Evolutionary conservation across 371 early-diverging fungal species (phyloP).

Genomic region (Mortierella sp.): DNA sequence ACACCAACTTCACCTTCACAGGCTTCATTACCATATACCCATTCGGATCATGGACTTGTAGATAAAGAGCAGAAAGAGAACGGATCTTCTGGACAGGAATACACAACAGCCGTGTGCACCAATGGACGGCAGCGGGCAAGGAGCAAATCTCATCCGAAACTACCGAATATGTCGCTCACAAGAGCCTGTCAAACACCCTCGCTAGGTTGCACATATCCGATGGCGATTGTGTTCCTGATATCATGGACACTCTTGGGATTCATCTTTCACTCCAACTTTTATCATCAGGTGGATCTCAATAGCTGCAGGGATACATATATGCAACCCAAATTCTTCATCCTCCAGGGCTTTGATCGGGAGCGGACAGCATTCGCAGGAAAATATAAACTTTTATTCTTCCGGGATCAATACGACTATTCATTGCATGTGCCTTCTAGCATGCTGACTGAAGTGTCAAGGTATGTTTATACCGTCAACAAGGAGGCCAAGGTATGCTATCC

Average conservation of each 20-base stretch:
- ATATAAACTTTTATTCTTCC: slow-evolving; percentile 84
- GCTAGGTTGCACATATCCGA: slow-evolving; percentile 40
- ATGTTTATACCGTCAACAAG: slow-evolving; percentile 35
- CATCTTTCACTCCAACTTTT: slow-evolving; percentile 64
- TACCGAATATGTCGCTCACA: slow-evolving; percentile 24
- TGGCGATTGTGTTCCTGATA: slow-evolving; percentile 29
- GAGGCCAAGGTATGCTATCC: slow-evolving; percentile 35
- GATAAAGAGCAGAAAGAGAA: slow-evolving; percentile 15
- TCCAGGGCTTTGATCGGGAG: slow-evolving; percentile 72
- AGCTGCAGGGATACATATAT: slow-evolving; percentile 86
- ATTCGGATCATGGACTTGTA: slow-evolving; percentile 3
- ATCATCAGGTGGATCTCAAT: slow-evolving; percentile 69
- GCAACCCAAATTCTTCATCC: slow-evolving; percentile 79
- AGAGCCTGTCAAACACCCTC: slow-evolving; percentile 34
- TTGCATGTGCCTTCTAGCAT: slow-evolving; percentile 27
- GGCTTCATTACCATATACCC: slow-evolving; percentile 37
- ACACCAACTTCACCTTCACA: slow-evolving; percentile 41
- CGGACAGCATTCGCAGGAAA: slow-evolving; percentile 84
- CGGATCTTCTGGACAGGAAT: slow-evolving; percentile 9
- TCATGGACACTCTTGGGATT: slow-evolving; percentile 32
- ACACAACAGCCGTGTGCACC: slow-evolving; percentile 1
- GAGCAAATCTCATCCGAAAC: slow-evolving; percentile 49
- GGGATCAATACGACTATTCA: slow-evolving; percentile 76
- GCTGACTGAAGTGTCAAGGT: slow-evolving; percentile 29
- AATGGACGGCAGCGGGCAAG: slow-evolving; percentile 34